Conservation (phyloP, 2,329 filamentous ascomycete genomes). For the Ophioceras dolichostomum region DNA sequence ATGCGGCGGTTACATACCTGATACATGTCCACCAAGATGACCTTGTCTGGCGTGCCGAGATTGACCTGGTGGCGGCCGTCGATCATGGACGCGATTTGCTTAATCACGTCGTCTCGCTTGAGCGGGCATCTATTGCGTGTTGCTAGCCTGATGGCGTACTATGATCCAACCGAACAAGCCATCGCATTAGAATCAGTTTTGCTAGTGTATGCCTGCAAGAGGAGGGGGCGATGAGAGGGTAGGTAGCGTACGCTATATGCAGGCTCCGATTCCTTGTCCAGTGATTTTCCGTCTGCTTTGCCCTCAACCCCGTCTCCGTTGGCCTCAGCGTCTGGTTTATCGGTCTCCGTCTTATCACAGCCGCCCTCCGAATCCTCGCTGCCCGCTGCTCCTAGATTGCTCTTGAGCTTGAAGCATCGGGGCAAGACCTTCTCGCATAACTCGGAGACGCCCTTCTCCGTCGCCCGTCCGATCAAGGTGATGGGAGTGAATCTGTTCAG, state of each 20-base stretch:
- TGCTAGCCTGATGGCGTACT: conserved; percentile 74
- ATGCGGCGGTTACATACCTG: conserved; percentile 58
- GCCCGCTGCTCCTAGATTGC: neutral
- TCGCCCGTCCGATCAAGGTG: conserved; percentile 47
- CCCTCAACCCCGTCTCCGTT: conserved; percentile 3
- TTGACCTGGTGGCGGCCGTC: conserved; percentile 62
- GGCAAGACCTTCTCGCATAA: conserved; percentile 51
- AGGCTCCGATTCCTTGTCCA: conserved; percentile 5
- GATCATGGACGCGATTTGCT: conserved; percentile 54
- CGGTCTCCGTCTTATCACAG: neutral
- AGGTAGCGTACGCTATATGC: conserved; percentile 25
- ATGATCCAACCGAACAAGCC: no score
- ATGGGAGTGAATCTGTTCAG: conserved; percentile 46
- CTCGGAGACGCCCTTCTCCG: conserved; percentile 53
- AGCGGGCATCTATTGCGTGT: conserved; percentile 62
- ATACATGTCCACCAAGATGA: conserved; percentile 70
- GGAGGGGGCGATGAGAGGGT: conserved; percentile 1
- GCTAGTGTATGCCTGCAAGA: no score
- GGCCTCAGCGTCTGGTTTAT: conserved; percentile 8
- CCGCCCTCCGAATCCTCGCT: neutral
- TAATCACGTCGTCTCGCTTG: conserved; percentile 57
- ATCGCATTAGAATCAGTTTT: no score
- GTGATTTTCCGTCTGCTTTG: no score
- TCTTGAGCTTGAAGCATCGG: conserved; percentile 44
- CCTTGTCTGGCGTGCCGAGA: conserved; percentile 63